Conservation (phyloP, 257 asterid species). For the Voacanga thouarsii region DNA sequence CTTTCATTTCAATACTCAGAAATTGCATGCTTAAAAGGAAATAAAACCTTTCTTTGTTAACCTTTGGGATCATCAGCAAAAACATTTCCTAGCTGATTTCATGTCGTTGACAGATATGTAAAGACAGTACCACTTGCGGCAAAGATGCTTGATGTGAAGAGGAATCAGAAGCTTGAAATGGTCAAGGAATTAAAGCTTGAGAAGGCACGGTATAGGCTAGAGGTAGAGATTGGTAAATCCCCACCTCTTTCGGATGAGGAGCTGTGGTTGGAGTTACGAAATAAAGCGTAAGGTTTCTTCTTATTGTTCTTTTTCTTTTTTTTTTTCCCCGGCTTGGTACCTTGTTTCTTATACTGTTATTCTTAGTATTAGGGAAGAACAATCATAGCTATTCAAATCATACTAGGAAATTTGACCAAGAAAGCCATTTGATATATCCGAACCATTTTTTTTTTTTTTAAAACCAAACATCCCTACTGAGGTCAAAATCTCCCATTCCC, state of each 20-base stretch:
- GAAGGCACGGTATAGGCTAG: constrained; percentile 85
- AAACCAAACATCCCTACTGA: background rate
- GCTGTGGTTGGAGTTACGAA: constrained; percentile 68
- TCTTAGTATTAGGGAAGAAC: background rate
- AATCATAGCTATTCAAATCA: background rate
- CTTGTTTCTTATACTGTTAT: background rate
- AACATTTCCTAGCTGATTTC: constrained; percentile 10
- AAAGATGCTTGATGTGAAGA: constrained; percentile 78
- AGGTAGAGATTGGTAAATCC: constrained; percentile 96
- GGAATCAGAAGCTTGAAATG: constrained; percentile 77
- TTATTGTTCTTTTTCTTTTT: no score
- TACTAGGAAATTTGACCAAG: background rate
- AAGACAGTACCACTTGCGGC: constrained; percentile 93
- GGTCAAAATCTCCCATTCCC: background rate
- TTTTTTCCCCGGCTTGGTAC: background rate
- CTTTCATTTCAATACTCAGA: no score
- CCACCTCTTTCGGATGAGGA: constrained; percentile 92
- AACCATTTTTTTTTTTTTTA: background rate
- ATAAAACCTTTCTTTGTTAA: no score
- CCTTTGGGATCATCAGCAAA: background rate
- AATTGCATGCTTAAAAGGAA: no score
- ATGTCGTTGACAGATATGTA: constrained; percentile 69
- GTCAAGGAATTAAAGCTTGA: constrained; percentile 69
- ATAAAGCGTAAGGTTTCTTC: constrained; percentile 66
- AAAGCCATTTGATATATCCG: background rate